Base-by-base conservation (phyloP, 352 stramenopile species). In the Phytophthora litchii region DNA sequence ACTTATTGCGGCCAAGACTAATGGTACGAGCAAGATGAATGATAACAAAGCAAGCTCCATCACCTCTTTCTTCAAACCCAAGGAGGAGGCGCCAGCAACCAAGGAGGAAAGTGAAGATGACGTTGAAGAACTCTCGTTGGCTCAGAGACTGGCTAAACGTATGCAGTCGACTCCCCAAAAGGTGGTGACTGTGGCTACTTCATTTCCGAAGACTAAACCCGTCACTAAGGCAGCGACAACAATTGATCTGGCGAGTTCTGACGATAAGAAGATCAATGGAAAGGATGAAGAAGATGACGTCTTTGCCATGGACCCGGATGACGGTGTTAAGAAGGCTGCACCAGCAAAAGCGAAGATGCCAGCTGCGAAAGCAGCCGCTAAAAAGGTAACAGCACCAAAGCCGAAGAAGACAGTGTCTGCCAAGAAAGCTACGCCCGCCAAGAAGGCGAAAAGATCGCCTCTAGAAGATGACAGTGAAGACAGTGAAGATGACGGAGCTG, bases 101-200 rank as follows among this genome's bases (percentile, higher is more conserved):
- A 76, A 83, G 40, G 45, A 60, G 10, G 72, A 76, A 40, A 70
- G 67, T 14, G 79, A 86, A 25, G 77, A 84, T 19, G 84, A 94
- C 21, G 43, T 91, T 0, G 83, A 92, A 29, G 78, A 91, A 10
- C 66, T 94, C 16, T 93, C 85, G 2, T 54, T 94, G 13, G 80
- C 83, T 1, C 78, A 95, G 46, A 70, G 85, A 8, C 67, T 94
- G 47, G 78, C 86, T 48, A 34, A 34, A 11, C 29, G 29, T 34
- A 34, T 34, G 29, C 29, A 34, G 10, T 34, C 29, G 7, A 34
- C 67, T 1, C 72, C 76, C 1, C 32, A 67, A 56, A 80, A 77
- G 27, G 85, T 83, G 46, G 49, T 45, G 19, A 53, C 56, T 17
- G 49, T 54, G 12, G 42, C 65, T 23, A 50, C 67, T 13, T 48